Conservation (phyloP, 1,284 basidiomycete species). For the Trichosporon inkin region DNA sequence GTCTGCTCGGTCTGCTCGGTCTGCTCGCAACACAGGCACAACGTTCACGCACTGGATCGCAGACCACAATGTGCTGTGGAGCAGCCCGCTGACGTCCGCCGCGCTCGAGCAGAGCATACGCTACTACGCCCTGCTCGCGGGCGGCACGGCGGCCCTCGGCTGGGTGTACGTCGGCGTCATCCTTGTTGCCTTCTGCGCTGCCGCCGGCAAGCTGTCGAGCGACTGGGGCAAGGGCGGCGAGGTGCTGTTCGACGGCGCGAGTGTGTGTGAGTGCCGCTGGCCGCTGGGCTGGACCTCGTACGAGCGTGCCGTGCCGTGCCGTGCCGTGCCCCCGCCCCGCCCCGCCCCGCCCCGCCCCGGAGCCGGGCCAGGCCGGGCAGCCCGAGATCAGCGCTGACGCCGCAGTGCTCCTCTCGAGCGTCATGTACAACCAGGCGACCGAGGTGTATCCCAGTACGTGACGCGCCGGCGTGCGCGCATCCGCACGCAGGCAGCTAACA, state of each 20-base stretch:
- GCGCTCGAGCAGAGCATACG: constrained; percentile 36
- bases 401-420: constrained; percentile 39
- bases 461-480: not conserved
- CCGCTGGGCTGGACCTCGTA: too few species aligned
- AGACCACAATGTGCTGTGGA: constrained; percentile 49
- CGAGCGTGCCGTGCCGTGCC: too few species aligned
- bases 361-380: too few species aligned
- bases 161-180: constrained; percentile 41
- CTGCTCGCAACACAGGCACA: constrained; percentile 31
- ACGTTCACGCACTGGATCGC: constrained; percentile 50
- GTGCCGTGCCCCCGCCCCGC: too few species aligned
- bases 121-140: constrained; percentile 41
- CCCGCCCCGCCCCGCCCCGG: too few species aligned
- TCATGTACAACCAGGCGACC: constrained; percentile 42
- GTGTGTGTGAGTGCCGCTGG: constrained; percentile 41
- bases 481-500: not conserved
- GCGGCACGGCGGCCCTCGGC: constrained; percentile 32
- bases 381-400: too few species aligned
- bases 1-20: not conserved
- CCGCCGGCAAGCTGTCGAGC: constrained; percentile 34
- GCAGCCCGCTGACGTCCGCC: constrained; percentile 38
- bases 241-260: constrained; percentile 46
- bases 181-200: constrained; percentile 29
- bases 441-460: constrained; percentile 43
- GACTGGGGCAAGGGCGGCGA: constrained; percentile 38